A percentile compares a stretch with the other conserved stretches of the same genome.
Evolutionary conservation across 345 rosid species (phyloP).

Genomic region (Excoecaria cochinchinensis): DNA sequence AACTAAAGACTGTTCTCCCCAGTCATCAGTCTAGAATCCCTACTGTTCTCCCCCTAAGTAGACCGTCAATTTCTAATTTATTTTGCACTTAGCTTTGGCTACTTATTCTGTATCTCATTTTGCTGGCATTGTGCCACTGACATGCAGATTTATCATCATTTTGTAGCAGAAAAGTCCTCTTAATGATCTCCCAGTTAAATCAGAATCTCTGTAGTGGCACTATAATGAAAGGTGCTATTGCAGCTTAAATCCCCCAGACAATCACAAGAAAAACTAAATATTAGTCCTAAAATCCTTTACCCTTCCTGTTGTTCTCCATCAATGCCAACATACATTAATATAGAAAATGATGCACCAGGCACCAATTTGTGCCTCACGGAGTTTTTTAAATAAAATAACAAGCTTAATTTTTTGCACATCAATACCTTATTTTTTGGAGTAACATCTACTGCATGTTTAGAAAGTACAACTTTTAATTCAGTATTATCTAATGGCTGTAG

Average conservation of each 20-base stretch:
- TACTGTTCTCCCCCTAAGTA: too few species aligned
- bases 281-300: neutral
- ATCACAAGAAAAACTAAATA: neutral
- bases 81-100: too few species aligned
- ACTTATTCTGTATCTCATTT: too few species aligned
- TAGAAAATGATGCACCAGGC: neutral
- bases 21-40: too few species aligned
- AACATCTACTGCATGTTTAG: neutral
- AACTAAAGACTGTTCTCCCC: too few species aligned
- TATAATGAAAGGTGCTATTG: neutral
- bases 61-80: too few species aligned
- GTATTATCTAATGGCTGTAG: neutral
- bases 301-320: neutral
- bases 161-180: too few species aligned
- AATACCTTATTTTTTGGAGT: neutral
- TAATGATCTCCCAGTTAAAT: too few species aligned
- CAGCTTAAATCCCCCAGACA: neutral
- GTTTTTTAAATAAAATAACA: neutral
- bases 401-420: neutral
- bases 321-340: neutral
- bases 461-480: neutral
- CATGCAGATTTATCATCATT: too few species aligned
- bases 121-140: too few species aligned
- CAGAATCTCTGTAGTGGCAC: too few species aligned
- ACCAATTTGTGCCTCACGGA: neutral